Evolutionary conservation across 306 rosid species (phyloP).

Genomic region (Lathyrus oleraceus): DNA sequence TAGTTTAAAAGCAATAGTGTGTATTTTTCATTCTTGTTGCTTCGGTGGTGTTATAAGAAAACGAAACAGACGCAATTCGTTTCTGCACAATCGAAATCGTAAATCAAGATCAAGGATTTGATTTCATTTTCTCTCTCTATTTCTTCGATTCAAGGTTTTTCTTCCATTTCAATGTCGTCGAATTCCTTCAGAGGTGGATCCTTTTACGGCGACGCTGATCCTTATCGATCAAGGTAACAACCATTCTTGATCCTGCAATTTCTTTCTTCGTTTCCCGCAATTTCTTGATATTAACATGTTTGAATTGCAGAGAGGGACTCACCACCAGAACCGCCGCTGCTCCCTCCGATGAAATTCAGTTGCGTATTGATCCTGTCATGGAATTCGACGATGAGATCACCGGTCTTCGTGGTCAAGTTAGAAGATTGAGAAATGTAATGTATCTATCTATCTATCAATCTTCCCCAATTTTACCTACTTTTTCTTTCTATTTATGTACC

Average conservation of each 20-base stretch:
- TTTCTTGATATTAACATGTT: background rate
- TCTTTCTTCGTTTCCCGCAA: background rate
- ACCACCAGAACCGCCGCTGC: slow-evolving; percentile 68
- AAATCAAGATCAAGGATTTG: no score
- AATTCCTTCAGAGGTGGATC: slow-evolving; percentile 53
- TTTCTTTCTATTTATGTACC: background rate
- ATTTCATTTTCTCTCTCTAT: no score
- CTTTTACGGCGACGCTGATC: slow-evolving; percentile 57
- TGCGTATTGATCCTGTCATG: slow-evolving; percentile 72
- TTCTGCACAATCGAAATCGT: no score
- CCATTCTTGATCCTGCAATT: no score
- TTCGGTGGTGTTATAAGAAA: no score
- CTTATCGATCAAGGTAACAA: slow-evolving; percentile 64
- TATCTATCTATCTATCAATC: background rate
- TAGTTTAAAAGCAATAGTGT: no score
- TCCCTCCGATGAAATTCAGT: slow-evolving; percentile 79
- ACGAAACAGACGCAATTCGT: no score
- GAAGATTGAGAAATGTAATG: slow-evolving; percentile 66
- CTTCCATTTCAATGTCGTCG: slow-evolving; percentile 51
- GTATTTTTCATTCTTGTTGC: no score
- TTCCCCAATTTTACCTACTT: no score
- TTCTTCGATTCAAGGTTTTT: no score
- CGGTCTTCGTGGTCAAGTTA: slow-evolving; percentile 86
- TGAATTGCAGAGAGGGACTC: slow-evolving; percentile 68
- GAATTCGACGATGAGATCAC: slow-evolving; percentile 79